Conservation (phyloP, 257 asterid species). For the Thymus quinquecostatus region DNA sequence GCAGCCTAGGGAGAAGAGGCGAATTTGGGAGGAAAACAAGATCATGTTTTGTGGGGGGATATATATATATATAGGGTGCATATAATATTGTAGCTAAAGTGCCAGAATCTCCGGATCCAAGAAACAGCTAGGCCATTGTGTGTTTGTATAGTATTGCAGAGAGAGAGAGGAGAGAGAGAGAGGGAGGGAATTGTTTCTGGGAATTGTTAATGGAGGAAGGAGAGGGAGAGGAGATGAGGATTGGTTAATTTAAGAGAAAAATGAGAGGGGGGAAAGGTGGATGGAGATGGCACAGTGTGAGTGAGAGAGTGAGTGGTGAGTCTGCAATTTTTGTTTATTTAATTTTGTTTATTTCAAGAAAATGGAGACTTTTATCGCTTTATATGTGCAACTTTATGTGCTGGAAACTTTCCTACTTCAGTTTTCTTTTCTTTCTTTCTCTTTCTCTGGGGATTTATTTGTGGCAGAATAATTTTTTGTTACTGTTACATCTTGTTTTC, state of each 20-base stretch:
- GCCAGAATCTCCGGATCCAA: constrained; percentile 59
- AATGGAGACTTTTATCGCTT: constrained; percentile 36
- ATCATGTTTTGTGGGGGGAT: constrained; percentile 49
- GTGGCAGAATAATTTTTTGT: neutral
- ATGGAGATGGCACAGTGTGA: constrained; percentile 33
- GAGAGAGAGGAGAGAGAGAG: constrained; percentile 39
- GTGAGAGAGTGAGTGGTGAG: constrained; percentile 21
- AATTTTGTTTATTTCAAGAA: constrained; percentile 15
- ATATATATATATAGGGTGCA: constrained; percentile 14
- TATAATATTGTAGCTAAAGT: constrained; percentile 33
- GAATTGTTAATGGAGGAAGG: constrained; percentile 42
- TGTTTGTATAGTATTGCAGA: constrained; percentile 39
- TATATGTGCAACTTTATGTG: constrained; percentile 38
- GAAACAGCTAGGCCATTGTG: constrained; percentile 50
- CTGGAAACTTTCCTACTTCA: constrained; percentile 15
- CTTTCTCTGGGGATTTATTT: constrained; percentile 28
- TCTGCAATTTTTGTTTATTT: constrained; percentile 12
- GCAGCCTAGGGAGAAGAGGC: constrained; percentile 54
- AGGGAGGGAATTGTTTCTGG: constrained; percentile 44
- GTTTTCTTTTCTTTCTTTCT: neutral
- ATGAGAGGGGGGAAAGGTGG: constrained; percentile 30
- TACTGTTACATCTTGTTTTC: constrained; percentile 19
- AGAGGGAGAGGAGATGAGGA: constrained; percentile 30
- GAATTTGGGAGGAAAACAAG: constrained; percentile 34
- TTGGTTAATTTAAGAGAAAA: constrained; percentile 29